A percentile compares a stretch with the other conserved stretches of the same genome.
Conservation (phyloP, 495 filamentous ascomycete species). For the Echria macrotheca region DNA sequence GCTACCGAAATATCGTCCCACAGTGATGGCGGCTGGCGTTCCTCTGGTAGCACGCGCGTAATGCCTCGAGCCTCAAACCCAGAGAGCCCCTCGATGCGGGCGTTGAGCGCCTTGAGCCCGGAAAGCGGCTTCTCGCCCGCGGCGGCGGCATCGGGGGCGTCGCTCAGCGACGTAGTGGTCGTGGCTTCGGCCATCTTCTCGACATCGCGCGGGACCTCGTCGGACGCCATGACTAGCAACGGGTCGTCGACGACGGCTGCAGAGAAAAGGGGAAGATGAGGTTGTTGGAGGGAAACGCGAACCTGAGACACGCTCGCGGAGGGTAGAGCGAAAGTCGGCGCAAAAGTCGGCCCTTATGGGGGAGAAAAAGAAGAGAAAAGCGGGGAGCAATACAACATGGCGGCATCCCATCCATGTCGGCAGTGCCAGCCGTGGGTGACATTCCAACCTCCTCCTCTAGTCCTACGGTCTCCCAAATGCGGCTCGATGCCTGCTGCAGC, state of each 20-base stretch:
- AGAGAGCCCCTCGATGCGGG: conserved; percentile 5
- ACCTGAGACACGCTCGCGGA: too few relatives aligned
- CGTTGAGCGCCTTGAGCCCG: conserved; percentile 1
- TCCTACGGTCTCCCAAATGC: too few relatives aligned
- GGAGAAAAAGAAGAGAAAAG: too few relatives aligned
- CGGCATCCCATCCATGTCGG: too few relatives aligned
- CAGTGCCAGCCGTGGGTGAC: too few relatives aligned
- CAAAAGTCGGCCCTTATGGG: too few relatives aligned
- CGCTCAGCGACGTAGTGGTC: conserved; percentile 5
- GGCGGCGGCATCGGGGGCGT: background rate
- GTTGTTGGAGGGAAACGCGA: background rate
- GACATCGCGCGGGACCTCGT: conserved; percentile 30
- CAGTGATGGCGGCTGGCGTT: background rate
- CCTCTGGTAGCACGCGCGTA: conserved; percentile 5
- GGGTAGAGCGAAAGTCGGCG: too few relatives aligned
- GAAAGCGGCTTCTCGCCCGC: conserved; percentile 2
- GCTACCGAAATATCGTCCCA: conserved; percentile 1
- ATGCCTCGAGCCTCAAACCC: conserved; percentile 8
- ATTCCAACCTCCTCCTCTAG: too few relatives aligned
- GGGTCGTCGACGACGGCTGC: background rate
- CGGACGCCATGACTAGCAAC: conserved; percentile 4
- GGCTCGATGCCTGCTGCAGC: too few relatives aligned
- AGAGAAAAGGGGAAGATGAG: background rate
- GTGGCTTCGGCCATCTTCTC: conserved; percentile 17
- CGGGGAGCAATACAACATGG: too few relatives aligned